phyloP scores from a whole-genome alignment of 768 basidiomycete genomes.

The Amanita muscaria region DNA sequence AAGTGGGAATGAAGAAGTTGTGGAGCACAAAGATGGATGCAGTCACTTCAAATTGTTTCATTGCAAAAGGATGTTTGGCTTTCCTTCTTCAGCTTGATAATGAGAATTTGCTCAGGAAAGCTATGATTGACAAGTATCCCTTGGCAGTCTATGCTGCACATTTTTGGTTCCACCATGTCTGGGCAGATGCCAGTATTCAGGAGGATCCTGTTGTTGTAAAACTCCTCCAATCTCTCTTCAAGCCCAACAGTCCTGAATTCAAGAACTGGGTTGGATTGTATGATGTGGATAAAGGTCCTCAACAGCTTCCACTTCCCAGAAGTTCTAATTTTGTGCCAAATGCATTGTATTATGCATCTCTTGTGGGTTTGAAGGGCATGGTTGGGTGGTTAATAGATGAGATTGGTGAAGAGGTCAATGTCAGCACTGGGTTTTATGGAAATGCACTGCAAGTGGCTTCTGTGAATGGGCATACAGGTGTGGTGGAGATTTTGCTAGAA shows the following conservation, averaged over 20 bases:
- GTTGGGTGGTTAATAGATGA: conserved; percentile 1
- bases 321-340: background rate
- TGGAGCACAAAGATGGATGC: background rate
- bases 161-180: conserved; percentile 1
- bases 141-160: conserved; percentile 1
- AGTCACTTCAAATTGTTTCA: background rate
- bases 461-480: too few relatives aligned
- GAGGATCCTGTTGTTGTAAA: background rate
- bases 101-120: background rate
- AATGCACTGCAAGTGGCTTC: too few relatives aligned
- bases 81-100: conserved; percentile 1
- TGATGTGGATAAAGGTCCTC: conserved; percentile 1
- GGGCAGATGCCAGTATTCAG: background rate
- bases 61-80: conserved; percentile 3
- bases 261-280: conserved; percentile 1
- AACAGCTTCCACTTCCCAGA: background rate
- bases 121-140: conserved; percentile 1
- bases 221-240: background rate
- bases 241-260: background rate
- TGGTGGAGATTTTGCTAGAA: too few relatives aligned
- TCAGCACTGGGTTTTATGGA: too few relatives aligned
- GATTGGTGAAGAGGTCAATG: background rate
- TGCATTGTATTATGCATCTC: conserved; percentile 2
- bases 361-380: background rate
- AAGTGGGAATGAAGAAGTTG: background rate